Evolutionary conservation across 768 basidiomycete species (phyloP).

Genomic region (Tricholoma furcatifolium): DNA sequence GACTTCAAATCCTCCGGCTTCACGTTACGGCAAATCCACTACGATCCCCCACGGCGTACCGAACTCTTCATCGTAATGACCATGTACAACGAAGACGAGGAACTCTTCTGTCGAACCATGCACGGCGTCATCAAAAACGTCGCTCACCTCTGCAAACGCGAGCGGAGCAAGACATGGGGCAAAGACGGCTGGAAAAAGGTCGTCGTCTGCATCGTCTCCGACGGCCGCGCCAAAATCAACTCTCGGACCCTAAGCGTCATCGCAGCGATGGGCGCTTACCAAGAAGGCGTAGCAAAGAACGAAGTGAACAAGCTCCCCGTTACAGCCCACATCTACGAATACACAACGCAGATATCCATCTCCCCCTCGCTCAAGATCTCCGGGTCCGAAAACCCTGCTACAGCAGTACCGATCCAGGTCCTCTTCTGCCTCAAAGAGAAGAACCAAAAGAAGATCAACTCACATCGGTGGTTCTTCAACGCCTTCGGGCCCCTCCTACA

Average conservation of each 20-base stretch:
- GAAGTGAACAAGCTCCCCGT: conserved; percentile 82
- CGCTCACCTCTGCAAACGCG: conserved; percentile 82
- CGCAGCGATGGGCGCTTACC: conserved; percentile 92
- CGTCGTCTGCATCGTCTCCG: conserved; percentile 88
- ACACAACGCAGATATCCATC: conserved; percentile 89
- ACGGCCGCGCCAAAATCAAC: conserved; percentile 85
- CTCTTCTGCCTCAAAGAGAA: conserved; percentile 92
- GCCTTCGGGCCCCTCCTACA: conserved; percentile 80
- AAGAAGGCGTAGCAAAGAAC: conserved; percentile 90
- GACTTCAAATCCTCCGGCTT: conserved; percentile 82
- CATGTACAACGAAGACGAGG: conserved; percentile 96
- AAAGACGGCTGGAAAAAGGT: conserved; percentile 99
- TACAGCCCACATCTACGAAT: conserved; percentile 89
- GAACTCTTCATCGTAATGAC: conserved; percentile 98
- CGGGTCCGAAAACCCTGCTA: conserved; percentile 64
- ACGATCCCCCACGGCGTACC: conserved; percentile 86
- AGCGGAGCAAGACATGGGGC: conserved; percentile 92
- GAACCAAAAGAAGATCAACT: conserved; percentile 96
- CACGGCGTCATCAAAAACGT: conserved; percentile 96
- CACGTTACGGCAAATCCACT: conserved; percentile 86
- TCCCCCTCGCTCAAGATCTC: conserved; percentile 80
- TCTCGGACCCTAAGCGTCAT: conserved; percentile 80
- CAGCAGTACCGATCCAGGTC: conserved; percentile 82
- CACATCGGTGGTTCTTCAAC: conserved; percentile 95
- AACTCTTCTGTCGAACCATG: conserved; percentile 90